These are phyloP conservation scores for Epichloe festucae DNA, from an alignment of 2,329 filamentous ascomycete genomes.

Conservation along the genomic window DNA sequence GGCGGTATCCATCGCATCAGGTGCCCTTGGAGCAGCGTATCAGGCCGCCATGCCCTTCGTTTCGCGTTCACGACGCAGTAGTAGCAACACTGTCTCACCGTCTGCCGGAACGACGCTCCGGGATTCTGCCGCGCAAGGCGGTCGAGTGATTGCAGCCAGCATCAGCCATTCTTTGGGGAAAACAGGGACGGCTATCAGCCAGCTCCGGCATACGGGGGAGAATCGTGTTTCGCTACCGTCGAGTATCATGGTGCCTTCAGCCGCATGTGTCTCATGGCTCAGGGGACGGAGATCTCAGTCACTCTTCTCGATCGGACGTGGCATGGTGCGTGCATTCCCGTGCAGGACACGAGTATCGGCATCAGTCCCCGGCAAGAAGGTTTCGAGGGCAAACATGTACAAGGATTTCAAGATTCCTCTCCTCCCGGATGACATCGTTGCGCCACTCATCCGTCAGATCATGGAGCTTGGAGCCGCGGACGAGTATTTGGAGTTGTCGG, in stretches of 20 bases:
- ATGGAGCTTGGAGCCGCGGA: slow-evolving; percentile 38
- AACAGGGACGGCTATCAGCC: slow-evolving; percentile 55
- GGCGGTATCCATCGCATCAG: slow-evolving; percentile 57
- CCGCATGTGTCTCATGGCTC: slow-evolving; percentile 53
- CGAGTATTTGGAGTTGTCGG: slow-evolving; percentile 40
- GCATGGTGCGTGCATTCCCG: slow-evolving; percentile 52
- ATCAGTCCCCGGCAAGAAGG: slow-evolving; percentile 38
- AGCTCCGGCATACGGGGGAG: slow-evolving; percentile 59
- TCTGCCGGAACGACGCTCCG: slow-evolving; percentile 33
- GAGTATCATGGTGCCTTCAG: slow-evolving; percentile 37
- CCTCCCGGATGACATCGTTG: slow-evolving; percentile 46
- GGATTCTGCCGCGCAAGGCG: slow-evolving; percentile 54
- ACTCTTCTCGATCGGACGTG: slow-evolving; percentile 52
- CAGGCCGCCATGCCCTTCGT: slow-evolving; percentile 52
- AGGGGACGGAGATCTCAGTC: slow-evolving; percentile 47
- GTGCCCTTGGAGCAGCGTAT: slow-evolving; percentile 55
- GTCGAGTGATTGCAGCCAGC: slow-evolving; percentile 58
- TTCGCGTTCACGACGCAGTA: slow-evolving; percentile 40
- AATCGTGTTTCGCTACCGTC: slow-evolving; percentile 59
- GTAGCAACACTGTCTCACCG: slow-evolving; percentile 17
- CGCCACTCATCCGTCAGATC: slow-evolving; percentile 41
- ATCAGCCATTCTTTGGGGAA: slow-evolving; percentile 64
- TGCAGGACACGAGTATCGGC: slow-evolving; percentile 42
- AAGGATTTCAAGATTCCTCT: slow-evolving; percentile 54
- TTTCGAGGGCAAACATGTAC: slow-evolving; percentile 43